Evolutionary conservation across 2,329 filamentous ascomycete species (phyloP).

Genomic region (Diaporthe velutina): DNA sequence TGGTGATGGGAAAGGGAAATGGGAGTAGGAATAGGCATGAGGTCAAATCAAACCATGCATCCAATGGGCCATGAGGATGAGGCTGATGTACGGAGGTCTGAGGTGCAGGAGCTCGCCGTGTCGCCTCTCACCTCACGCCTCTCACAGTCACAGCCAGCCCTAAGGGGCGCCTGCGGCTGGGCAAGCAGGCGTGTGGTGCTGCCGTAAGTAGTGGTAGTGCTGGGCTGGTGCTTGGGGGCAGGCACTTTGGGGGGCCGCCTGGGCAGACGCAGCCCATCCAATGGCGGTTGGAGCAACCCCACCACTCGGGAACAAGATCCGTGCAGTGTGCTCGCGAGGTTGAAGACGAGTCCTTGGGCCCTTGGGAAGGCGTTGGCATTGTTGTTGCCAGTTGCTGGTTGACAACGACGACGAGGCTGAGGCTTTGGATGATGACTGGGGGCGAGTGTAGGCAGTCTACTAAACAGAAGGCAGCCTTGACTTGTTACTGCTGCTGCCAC

Average conservation of each 20-base stretch:
- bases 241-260: conserved; percentile 12
- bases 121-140: neutral
- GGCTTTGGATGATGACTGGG: conserved; percentile 7
- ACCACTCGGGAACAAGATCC: neutral
- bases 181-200: neutral
- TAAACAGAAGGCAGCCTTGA: conserved; percentile 7
- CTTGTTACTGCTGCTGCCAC: neutral
- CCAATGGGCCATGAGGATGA: conserved; percentile 2
- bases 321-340: neutral
- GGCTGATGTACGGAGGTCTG: conserved; percentile 25
- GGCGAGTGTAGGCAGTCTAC: neutral
- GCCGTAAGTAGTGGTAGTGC: neutral
- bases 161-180: conserved; percentile 14
- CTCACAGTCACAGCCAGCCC: conserved; percentile 9
- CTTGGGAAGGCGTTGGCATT: neutral
- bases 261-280: conserved; percentile 10
- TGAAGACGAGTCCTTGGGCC: neutral
- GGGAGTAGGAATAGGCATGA: conserved; percentile 7
- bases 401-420: conserved; percentile 16
- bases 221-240: conserved; percentile 2
- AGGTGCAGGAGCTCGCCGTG: conserved; percentile 5
- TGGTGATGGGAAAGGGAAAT: neutral
- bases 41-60: conserved; percentile 13
- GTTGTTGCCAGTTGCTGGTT: neutral
- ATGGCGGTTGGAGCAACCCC: conserved; percentile 6